phyloP scores from a whole-genome alignment of 2,329 filamentous ascomycete species.

The Periglandula ipomoeae region DNA sequence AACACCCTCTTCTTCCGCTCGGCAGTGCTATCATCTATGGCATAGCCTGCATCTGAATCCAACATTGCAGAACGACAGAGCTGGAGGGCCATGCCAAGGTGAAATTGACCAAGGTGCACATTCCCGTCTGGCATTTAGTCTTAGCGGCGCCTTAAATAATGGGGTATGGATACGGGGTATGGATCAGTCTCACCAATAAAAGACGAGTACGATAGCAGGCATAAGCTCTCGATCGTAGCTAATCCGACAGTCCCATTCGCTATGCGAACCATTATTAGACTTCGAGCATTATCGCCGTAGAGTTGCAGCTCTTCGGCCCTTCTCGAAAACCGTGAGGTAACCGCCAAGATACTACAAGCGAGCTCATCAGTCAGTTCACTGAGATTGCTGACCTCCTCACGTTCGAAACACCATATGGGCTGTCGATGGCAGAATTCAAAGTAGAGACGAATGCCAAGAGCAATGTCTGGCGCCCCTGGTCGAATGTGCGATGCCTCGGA shows the following conservation, averaged over 20 bases:
- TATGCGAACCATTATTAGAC: conserved; percentile 37
- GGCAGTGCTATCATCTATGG: conserved; percentile 20
- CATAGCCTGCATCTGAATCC: conserved; percentile 32
- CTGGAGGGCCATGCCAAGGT: conserved; percentile 40
- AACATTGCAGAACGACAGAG: conserved; percentile 41
- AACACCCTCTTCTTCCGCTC: conserved; percentile 41
- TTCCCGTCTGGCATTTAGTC: conserved; percentile 33
- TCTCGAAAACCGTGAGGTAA: conserved; percentile 30
- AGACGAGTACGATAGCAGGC: conserved; percentile 38
- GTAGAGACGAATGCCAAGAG: conserved; percentile 27
- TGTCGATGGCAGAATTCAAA: conserved; percentile 35
- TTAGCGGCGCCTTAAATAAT: too few relatives aligned
- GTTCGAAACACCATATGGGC: conserved; percentile 36
- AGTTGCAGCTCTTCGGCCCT: conserved; percentile 23
- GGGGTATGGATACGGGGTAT: too few relatives aligned
- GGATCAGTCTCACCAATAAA: conserved; percentile 40
- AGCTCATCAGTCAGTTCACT: conserved; percentile 29
- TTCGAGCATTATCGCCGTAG: conserved; percentile 31
- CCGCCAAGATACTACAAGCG: conserved; percentile 29
- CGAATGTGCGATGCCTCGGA: conserved; percentile 18
- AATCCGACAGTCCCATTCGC: conserved; percentile 41
- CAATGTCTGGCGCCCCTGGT: conserved; percentile 23
- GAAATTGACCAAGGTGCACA: conserved; percentile 37
- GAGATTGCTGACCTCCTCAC: conserved; percentile 29
- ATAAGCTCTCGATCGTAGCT: conserved; percentile 40